Evolutionary conservation across 1,139 yeast genomes (phyloP).

Genomic region (Pichia terricola): DNA sequence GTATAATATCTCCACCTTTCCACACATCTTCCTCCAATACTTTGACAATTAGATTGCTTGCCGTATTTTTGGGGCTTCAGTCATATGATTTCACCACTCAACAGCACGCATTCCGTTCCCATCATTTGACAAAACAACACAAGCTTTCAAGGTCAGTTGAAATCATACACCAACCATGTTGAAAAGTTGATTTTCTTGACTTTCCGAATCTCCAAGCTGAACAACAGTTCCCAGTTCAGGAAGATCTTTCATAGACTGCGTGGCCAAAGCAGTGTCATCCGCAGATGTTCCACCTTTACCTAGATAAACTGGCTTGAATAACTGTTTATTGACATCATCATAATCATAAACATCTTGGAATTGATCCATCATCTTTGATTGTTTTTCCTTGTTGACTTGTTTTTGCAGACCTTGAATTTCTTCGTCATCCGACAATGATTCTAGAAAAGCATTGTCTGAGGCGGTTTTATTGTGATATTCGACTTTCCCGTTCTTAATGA

Average conservation of each 20-base stretch:
- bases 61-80: no score
- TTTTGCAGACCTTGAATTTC: constrained; percentile 29
- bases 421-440: constrained; percentile 30
- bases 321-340: constrained; percentile 38
- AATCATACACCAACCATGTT: constrained; percentile 18
- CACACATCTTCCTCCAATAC: no score
- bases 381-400: constrained; percentile 26
- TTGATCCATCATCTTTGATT: constrained; percentile 23
- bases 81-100: no score
- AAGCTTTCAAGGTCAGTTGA: no score
- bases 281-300: constrained; percentile 10
- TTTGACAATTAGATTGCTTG: no score
- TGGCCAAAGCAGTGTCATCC: neutral
- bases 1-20: no score
- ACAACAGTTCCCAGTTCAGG: constrained; percentile 17
- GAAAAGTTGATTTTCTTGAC: constrained; percentile 21
- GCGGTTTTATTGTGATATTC: constrained; percentile 23
- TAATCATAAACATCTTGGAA: constrained; percentile 47
- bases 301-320: constrained; percentile 41
- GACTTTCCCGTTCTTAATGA: constrained; percentile 76
- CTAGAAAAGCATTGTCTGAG: constrained; percentile 20
- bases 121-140: no score
- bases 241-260: neutral
- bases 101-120: no score
- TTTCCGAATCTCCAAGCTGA: constrained; percentile 22